Percentiles rank a stretch among this genome's conserved stretches.
Conservation (phyloP, 257 asterid species). For the Solanum megistacrolobum region DNA sequence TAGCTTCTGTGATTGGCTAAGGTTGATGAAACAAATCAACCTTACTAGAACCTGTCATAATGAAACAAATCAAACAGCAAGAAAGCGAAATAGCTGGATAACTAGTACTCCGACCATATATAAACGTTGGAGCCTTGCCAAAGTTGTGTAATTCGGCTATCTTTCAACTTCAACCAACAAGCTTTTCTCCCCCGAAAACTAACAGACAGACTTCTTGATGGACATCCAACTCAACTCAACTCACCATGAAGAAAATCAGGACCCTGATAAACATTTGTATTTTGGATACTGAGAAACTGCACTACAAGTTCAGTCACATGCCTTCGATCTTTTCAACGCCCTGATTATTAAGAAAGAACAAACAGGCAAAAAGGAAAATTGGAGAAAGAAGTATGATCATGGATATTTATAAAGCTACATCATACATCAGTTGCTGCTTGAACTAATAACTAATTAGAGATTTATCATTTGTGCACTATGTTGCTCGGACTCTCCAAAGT, state of each 20-base stretch:
- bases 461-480: not conserved
- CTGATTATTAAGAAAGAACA: not conserved
- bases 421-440: not conserved
- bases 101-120: not conserved
- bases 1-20: constrained; percentile 7
- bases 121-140: not conserved
- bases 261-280: not conserved
- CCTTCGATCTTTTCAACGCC: constrained; percentile 2
- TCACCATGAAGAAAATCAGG: not conserved
- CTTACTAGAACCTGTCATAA: not conserved
- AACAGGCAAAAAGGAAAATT: not conserved
- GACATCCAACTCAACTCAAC: not conserved
- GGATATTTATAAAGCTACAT: not conserved
- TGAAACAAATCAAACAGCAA: not conserved
- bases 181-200: not conserved
- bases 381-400: not conserved
- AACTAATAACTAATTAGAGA: not conserved
- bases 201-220: not conserved
- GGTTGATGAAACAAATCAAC: not conserved
- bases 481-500: not conserved
- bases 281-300: constrained; percentile 4
- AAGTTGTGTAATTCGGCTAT: not conserved
- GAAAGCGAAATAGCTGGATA: not conserved
- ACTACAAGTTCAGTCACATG: not conserved
- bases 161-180: not conserved